Evolutionary conservation across 345 rosid species (phyloP), one percentile per base, ranked within the genome.

Genomic region (Rhodamnia argentea): DNA sequence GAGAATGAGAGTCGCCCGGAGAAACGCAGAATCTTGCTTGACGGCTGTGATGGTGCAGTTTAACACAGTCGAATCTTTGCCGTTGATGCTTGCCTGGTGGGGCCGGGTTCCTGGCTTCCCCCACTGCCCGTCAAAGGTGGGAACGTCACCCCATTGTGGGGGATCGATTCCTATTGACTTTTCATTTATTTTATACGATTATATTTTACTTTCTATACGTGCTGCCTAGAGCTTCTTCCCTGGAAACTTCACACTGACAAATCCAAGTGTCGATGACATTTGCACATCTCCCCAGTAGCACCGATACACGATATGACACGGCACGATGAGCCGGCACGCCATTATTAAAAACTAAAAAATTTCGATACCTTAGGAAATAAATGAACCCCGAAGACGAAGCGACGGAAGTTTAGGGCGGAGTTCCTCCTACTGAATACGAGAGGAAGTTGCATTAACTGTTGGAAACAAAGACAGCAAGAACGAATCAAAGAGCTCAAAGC

Each of bases 351-450:
- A 50, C 10, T 50, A 50, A 3, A 10, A 3, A 10, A 50, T 50
- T 50, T 10, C 6, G 51, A 50, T 12, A 50, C 2, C 0, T 50
- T 50, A 50, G 32, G 94, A 92, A 88, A 92, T 89, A 27, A 27
- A 83, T 88, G 56, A 90, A 90, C 62, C 89, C 89, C 1, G 37
- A 54, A 26, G 91, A 86, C 13, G 57, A 82, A 55, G 59, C 10
- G 82, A 42, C 23, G 9, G 91, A 85, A 22, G 52, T 40, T 70
- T 76, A 87, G 20, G 86, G 85, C 9, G 95, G 98, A 78, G 93
- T 95, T 89, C 89, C 90, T 62, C 95, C 99, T 0, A 75, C 87
- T 83, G 98, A 93, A 91, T 91, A 94, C 15, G 94, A 92, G 89
- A 93, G 93, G 88, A 96, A 88, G 70, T 90, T 95, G 85, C 94